phyloP scores from a whole-genome alignment of 78 protist genomes.

The Dictyostelium brefeldianum region DNA sequence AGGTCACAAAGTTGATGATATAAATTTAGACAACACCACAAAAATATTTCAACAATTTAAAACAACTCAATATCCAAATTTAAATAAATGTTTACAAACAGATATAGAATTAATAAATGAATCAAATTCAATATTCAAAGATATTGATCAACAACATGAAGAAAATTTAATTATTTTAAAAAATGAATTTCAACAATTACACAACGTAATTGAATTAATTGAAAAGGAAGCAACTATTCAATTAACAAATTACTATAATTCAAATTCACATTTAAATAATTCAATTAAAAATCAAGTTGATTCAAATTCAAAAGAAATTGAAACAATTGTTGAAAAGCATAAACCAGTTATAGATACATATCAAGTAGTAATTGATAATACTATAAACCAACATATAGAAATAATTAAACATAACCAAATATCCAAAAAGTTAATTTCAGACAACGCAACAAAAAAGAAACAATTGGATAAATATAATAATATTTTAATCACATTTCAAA shows the following conservation, averaged over 20 bases:
- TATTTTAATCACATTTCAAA: not conserved
- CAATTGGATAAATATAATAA: not conserved
- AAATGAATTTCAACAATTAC: not conserved
- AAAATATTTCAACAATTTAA: not conserved
- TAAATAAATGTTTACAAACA: not conserved
- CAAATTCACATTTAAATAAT: not conserved
- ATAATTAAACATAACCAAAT: constrained; percentile 6
- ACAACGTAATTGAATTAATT: not conserved
- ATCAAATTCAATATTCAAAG: not conserved
- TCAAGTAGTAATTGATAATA: not conserved
- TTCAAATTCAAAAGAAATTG: not conserved
- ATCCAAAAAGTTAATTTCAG: not conserved
- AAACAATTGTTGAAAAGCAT: not conserved
- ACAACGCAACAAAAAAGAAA: not conserved
- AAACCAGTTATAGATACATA: not conserved
- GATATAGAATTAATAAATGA: not conserved
- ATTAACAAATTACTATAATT: not conserved
- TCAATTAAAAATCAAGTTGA: not conserved
- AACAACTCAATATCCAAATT: not conserved
- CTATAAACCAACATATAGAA: not conserved
- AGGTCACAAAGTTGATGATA: not conserved
- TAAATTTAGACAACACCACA: not conserved
- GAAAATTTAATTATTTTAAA: not conserved
- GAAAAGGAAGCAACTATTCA: not conserved
- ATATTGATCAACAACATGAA: not conserved